Base-by-base conservation (phyloP, 2,329 filamentous ascomycete genomes). In the Endoconidiophora laricicola region DNA sequence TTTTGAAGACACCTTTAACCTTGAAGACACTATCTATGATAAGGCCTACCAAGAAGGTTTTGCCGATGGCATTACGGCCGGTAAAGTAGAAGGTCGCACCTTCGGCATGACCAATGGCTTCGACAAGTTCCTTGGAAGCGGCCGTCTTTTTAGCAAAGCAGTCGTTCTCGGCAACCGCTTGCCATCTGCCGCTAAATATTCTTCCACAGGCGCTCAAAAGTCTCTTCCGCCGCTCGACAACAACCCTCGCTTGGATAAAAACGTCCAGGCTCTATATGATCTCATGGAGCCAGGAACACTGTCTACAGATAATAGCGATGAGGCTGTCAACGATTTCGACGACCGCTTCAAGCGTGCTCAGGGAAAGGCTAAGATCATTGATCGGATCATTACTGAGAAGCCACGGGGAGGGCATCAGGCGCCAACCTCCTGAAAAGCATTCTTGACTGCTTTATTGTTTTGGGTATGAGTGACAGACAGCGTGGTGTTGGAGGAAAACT, bases 71-170 rank as follows among this genome's bases (percentile, higher is more conserved):
- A 69, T 77, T 39, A 73, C 74, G 53, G 81, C 85, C 29, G 91
- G 91, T 38, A 79, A 81, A 52, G 78, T 86, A 56, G 91, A 98
- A 71, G 91, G 91, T 54, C 83, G 87, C 47, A 77, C 86, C 18
- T 86, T 96, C 61, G 91, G 90, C 0, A 76, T 96, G 40, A 83
- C 93, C 62, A 91, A 88, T 56, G 90, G 88, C 0, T 96, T 91
- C 58, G 86, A 94, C 58, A 96, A 94, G 66, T 95, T 93, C 60
- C 61, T 83, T 40, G 81, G 86, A 55, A 76, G 86, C 62, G 90
- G 90, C 2, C 73, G 74, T 52, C 65, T 96, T 29, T 81, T 90
- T 58, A 85, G 86, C 42, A 81, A 79, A 59, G 79, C 86, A 12
- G 66, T 83, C 22, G 71, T 96, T n/a, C 96, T 90, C 88, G 79